Conservation (phyloP, 2,329 filamentous ascomycete genomes). For the Fusarium ambrosium region DNA sequence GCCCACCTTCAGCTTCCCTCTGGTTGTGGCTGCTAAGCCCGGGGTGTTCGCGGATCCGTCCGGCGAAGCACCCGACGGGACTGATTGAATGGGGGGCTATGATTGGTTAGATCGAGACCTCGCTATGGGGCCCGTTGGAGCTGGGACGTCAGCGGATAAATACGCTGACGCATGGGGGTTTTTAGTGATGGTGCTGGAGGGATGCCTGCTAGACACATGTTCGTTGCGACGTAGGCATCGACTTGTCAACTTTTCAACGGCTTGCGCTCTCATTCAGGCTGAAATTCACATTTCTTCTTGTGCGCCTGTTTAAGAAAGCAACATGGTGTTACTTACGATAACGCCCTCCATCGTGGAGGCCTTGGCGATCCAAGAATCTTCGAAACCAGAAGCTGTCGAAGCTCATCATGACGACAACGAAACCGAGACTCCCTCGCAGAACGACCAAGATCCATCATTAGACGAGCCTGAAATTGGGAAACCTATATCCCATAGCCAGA, state of each 20-base stretch:
- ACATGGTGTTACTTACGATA: conserved; percentile 85
- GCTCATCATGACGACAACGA: conserved; percentile 36
- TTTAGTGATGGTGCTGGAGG: conserved; percentile 20
- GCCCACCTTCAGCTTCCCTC: not conserved
- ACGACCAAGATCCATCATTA: conserved; percentile 66
- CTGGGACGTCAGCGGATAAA: conserved; percentile 33
- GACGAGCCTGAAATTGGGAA: conserved; percentile 67
- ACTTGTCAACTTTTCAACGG: not conserved
- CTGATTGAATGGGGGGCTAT: not conserved
- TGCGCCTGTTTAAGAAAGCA: not conserved
- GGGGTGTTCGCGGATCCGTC: conserved; percentile 36
- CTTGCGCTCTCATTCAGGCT: not conserved
- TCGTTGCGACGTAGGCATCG: conserved; percentile 3
- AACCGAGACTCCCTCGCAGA: conserved; percentile 5
- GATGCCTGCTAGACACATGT: conserved; percentile 14
- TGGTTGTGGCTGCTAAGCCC: conserved; percentile 22
- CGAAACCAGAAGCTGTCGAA: conserved; percentile 14
- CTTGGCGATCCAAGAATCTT: conserved; percentile 56
- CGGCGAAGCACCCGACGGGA: conserved; percentile 34
- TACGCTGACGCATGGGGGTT: conserved; percentile 20
- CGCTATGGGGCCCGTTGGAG: conserved; percentile 22
- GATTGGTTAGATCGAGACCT: conserved; percentile 18
- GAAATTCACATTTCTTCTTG: not conserved
- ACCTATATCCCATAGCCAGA: conserved; percentile 79
- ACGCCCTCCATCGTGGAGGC: conserved; percentile 76